Conservation (phyloP, 176 grass and related monocot genomes). For the Lolium perenne region DNA sequence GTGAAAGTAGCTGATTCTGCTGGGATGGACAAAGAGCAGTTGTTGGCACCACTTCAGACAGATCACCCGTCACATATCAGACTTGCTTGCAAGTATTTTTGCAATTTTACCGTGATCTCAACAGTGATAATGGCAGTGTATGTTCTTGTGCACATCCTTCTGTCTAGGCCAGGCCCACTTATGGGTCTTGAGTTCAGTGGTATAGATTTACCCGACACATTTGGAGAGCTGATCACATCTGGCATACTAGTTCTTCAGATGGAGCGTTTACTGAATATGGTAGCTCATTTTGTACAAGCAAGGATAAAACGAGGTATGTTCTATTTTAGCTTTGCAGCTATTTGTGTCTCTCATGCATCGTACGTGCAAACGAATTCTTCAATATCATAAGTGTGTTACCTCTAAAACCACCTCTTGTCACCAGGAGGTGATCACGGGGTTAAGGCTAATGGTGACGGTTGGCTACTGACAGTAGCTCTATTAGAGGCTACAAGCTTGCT, state of each 20-base stretch:
- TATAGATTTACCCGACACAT: slow-evolving; percentile 85
- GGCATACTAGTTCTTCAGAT: slow-evolving; percentile 76
- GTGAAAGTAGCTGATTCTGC: slow-evolving; percentile 57
- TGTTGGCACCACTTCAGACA: slow-evolving; percentile 71
- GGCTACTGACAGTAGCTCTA: slow-evolving; percentile 84
- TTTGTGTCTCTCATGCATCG: not conserved
- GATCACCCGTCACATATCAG: slow-evolving; percentile 58
- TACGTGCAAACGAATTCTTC: not conserved
- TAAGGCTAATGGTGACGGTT: slow-evolving; percentile 78
- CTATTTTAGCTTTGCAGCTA: not conserved
- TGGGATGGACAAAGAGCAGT: slow-evolving; percentile 72
- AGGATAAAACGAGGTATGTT: slow-evolving; percentile 76
- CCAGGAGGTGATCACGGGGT: slow-evolving; percentile 71
- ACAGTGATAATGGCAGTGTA: slow-evolving; percentile 60
- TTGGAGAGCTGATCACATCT: slow-evolving; percentile 69
- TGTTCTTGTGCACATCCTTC: slow-evolving; percentile 77
- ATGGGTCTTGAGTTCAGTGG: slow-evolving; percentile 78
- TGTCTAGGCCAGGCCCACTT: slow-evolving; percentile 51
- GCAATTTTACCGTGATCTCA: slow-evolving; percentile 68
- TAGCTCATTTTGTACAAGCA: slow-evolving; percentile 78
- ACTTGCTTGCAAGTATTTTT: slow-evolving; percentile 81
- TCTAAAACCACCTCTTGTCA: not conserved
- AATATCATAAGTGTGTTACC: slow-evolving; percentile 13
- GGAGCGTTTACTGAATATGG: slow-evolving; percentile 62
- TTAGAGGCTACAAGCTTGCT: slow-evolving; percentile 76